These are phyloP conservation scores for Syzygium jambos DNA, from an alignment of 345 rosid genomes.

Conservation along the genomic window DNA sequence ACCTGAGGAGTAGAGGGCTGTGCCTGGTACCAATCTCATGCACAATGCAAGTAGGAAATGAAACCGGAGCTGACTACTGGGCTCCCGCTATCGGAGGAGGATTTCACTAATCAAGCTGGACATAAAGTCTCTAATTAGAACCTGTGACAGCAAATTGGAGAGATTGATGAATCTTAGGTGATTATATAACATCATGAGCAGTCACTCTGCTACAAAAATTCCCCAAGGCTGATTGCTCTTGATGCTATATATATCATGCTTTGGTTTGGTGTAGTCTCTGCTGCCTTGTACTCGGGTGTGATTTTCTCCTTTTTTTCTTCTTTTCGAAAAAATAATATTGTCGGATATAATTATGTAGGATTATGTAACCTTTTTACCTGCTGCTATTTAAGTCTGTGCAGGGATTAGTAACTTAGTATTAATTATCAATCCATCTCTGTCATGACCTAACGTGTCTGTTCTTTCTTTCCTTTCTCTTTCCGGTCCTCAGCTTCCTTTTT, in stretches of 20 bases:
- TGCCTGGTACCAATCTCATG: conserved; percentile 75
- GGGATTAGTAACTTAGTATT: neutral
- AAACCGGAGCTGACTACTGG: conserved; percentile 73
- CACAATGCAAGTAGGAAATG: conserved; percentile 57
- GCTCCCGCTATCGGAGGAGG: conserved; percentile 50
- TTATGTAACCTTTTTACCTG: neutral
- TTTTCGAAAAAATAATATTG: neutral
- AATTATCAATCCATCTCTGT: neutral
- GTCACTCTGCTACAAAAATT: conserved; percentile 60
- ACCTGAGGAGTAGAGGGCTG: conserved; percentile 69
- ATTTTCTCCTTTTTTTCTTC: neutral
- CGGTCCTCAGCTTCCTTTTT: neutral
- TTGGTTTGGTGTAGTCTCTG: neutral
- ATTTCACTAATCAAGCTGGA: conserved; percentile 4
- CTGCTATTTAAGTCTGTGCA: neutral
- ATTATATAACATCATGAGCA: conserved; percentile 95
- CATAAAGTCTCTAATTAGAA: neutral
- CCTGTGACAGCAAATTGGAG: neutral
- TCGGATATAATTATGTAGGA: neutral
- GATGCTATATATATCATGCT: conserved; percentile 60
- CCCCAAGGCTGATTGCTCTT: conserved; percentile 96
- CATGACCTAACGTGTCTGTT: neutral
- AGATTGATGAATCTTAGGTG: neutral
- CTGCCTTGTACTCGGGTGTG: neutral
- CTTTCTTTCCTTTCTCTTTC: neutral